These are phyloP conservation scores for Bullera alba DNA, from an alignment of 768 basidiomycete genomes.

Conservation along the genomic window DNA sequence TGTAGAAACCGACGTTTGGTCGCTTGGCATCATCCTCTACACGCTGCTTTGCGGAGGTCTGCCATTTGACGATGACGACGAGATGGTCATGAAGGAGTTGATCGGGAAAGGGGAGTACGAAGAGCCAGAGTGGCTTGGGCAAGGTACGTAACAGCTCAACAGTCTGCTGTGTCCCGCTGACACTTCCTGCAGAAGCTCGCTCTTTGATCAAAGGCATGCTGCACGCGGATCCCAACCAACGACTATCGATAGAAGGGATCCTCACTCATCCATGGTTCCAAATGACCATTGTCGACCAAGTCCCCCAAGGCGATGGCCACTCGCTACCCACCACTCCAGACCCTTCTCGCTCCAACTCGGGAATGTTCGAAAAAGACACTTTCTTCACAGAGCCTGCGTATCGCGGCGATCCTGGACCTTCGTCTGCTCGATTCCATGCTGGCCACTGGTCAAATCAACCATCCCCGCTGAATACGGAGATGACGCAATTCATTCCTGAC, in stretches of 20 bases:
- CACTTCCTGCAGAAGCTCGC: slow-evolving; percentile 63
- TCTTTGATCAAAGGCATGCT: slow-evolving; percentile 73
- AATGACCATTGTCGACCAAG: slow-evolving; percentile 21
- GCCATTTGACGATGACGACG: slow-evolving; percentile 83
- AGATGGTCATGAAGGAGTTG: slow-evolving; percentile 65
- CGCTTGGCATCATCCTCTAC: slow-evolving; percentile 84
- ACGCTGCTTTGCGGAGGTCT: slow-evolving; percentile 80
- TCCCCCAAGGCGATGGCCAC: slow-evolving; percentile 10
- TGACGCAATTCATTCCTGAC: background rate
- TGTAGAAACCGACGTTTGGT: slow-evolving; percentile 92
- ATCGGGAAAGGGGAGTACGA: slow-evolving; percentile 82
- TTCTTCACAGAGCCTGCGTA: slow-evolving; percentile 21
- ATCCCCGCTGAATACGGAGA: background rate
- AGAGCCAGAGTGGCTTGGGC: slow-evolving; percentile 84
- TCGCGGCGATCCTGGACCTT: background rate
- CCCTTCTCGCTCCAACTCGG: too few species aligned
- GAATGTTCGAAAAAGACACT: slow-evolving; percentile 1
- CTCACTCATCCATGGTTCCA: slow-evolving; percentile 81
- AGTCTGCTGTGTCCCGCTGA: background rate
- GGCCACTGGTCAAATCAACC: background rate
- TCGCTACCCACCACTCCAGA: slow-evolving; percentile 21
- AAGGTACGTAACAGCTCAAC: slow-evolving; percentile 52
- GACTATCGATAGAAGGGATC: slow-evolving; percentile 75
- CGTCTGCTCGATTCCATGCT: slow-evolving; percentile 1
- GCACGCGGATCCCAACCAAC: slow-evolving; percentile 65